Evolutionary conservation across 371 early-diverging fungal species (phyloP), one percentile per base, ranked within the genome.

Genomic region (Thermomucor indicae-seudaticae): DNA sequence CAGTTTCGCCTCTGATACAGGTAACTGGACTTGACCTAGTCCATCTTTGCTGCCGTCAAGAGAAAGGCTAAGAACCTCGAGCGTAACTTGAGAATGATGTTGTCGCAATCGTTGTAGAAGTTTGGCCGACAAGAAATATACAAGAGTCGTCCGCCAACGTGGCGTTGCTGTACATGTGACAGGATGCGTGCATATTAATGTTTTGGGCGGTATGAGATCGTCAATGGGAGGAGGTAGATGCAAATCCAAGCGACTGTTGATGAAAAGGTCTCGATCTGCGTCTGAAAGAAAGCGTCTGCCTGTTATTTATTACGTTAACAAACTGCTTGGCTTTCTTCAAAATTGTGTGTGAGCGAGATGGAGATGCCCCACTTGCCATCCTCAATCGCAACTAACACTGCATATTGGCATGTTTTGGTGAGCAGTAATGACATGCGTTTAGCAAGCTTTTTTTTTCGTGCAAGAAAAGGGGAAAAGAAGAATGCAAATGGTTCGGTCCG

Each of bases 141-240:
- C 64, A 0, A 74, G 54, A 2, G 70, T 64, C 14, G 74, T 65
- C 29, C 67, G 57, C 68, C 68, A 69, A 20, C 45, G 47, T 8
- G 69, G 69, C 11, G 28, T 30, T 37, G 56, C 31, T 7, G 46
- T 49, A 14, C 52, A 46, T 11, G 55, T 11, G 7, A 63, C 50
- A 0, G 74, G 67, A 5, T 55, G 53, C 6, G 74, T 65, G 25
- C 53, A 58, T 17, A 67, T 51, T n/a, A 65, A 61, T n/a, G 67
- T 73, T 16, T 57, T 53, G 4, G 70, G 67, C 6, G 67, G 67
- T 40, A 73, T 69, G n/a, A 73, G 65, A 48, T 73, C 74, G 43
- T 66, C 67, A 10, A 73, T 55, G 1, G 55, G 47, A 16, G 48
- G 49, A 19, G 74, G 74, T 12, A 73, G 34, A 23, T 39, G 56